phyloP scores from a whole-genome alignment of 208 protist species.

The Trypanosomatidae sp. region DNA sequence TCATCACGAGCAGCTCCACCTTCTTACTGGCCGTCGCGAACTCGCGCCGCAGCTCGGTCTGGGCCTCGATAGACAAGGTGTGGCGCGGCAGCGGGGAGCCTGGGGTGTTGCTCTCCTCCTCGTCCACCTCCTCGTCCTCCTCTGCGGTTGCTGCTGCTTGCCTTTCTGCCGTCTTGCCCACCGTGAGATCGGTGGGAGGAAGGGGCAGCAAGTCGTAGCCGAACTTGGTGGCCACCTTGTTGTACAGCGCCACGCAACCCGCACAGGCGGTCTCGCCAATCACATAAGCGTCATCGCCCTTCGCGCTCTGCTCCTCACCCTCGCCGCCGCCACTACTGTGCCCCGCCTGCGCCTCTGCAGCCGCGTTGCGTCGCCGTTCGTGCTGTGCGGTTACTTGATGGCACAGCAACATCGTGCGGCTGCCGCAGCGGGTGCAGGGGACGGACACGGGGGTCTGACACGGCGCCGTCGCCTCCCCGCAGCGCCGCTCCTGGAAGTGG shows the following conservation, averaged over 20 bases:
- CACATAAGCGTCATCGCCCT: conserved; percentile 19
- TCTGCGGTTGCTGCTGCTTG: background rate
- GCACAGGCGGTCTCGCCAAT: conserved; percentile 58
- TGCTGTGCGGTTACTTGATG: conserved; percentile 36
- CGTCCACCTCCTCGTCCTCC: conserved; percentile 24
- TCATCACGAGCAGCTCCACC: conserved; percentile 61
- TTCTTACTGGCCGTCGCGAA: conserved; percentile 54
- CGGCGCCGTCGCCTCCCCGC: conserved; percentile 44
- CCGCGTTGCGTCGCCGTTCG: conserved; percentile 6
- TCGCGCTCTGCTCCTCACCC: too few relatives aligned
- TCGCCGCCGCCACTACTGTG: too few relatives aligned
- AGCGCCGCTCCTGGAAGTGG: conserved; percentile 74
- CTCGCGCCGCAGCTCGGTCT: conserved; percentile 41
- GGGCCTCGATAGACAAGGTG: conserved; percentile 46
- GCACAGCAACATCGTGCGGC: conserved; percentile 54
- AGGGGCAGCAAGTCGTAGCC: conserved; percentile 37
- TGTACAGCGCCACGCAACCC: conserved; percentile 79
- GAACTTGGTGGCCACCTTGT: conserved; percentile 66
- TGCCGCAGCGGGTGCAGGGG: conserved; percentile 69
- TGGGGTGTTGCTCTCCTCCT: conserved; percentile 17
- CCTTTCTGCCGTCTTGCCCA: background rate
- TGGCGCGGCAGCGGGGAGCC: conserved; percentile 38
- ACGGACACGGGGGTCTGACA: conserved; percentile 59
- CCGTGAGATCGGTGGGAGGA: conserved; percentile 15
- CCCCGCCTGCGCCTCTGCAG: conserved; percentile 13